These are phyloP conservation scores for Saitozyma podzolica DNA, from an alignment of 768 basidiomycete genomes.

Conservation along the genomic window DNA sequence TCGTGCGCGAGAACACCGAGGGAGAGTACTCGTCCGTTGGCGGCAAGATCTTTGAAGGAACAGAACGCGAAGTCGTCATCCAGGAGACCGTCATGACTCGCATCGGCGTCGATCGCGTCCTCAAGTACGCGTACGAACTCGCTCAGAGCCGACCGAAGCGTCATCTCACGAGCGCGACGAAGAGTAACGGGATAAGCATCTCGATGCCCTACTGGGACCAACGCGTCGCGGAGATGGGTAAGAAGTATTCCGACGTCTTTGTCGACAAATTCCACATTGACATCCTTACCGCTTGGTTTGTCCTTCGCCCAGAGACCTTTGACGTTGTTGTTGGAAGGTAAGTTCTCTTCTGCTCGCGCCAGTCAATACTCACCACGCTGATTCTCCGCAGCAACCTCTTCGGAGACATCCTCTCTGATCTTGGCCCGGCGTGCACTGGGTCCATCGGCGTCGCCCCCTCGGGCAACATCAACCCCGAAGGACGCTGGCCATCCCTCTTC, in stretches of 20 bases:
- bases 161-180: slow-evolving; percentile 61
- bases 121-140: slow-evolving; percentile 61
- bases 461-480: slow-evolving; percentile 57
- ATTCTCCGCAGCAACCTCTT: slow-evolving; percentile 61
- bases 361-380: too few species aligned
- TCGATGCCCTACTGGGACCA: slow-evolving; percentile 24
- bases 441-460: slow-evolving; percentile 64
- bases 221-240: slow-evolving; percentile 12
- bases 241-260: slow-evolving; percentile 13
- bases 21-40: slow-evolving; percentile 57
- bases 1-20: slow-evolving; percentile 62
- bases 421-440: slow-evolving; percentile 60
- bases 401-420: slow-evolving; percentile 63
- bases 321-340: slow-evolving; percentile 18
- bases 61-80: slow-evolving; percentile 29
- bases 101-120: slow-evolving; percentile 58
- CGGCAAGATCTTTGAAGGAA: slow-evolving; percentile 26
- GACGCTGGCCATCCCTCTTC: slow-evolving; percentile 57
- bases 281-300: slow-evolving; percentile 21
- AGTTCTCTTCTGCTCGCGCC: too few species aligned
- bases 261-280: slow-evolving; percentile 27
- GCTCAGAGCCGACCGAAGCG: slow-evolving; percentile 59
- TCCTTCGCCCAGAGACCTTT: slow-evolving; percentile 21
- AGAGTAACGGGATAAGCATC: slow-evolving; percentile 53
- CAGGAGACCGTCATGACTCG: slow-evolving; percentile 58